Base-by-base conservation (phyloP, 2,329 filamentous ascomycete genomes). In the Endocalyx cinctus region DNA sequence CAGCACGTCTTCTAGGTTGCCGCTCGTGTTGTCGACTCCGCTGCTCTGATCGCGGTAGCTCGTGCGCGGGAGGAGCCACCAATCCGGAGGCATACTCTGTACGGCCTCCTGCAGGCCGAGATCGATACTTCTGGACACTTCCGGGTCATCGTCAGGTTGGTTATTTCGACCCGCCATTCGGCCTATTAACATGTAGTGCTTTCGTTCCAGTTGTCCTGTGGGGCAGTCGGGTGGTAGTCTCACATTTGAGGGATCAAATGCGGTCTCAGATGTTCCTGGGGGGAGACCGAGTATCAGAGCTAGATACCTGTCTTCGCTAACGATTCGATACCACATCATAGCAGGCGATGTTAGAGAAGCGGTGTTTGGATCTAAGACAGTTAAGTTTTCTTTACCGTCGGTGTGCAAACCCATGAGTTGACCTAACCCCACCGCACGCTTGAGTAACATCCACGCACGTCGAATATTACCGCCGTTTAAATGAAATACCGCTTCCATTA, bases 391-490 rank as follows among this genome's bases (percentile, higher is more conserved):
- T 29, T 38, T 32, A n/a, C n/a, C n/a, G n/a, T n/a, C n/a, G n/a
- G n/a, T n/a, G 36, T 69, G 54, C 3, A 70, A 34, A 0, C 59
- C 60, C 51, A 69, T 57, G 18, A 66, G 35, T 41, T 70, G 66
- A 0, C 63, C 66, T 3, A 62, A 37, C 0, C 38, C 42, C 43
- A 67, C 52, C 0, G 64, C 64, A 27, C 62, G 50, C 4, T 64
- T 58, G 14, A 47, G 41, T 1, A 55, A 48, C 6, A 63, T 26
- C 64, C 62, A 69, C 0, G 55, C 52, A 5, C 54, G 52, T 10
- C 63, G 56, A n/a, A 68, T 50, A 31, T 63, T 64, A 0, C 67
- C 65, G 15, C 32, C 17, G 20, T 66, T 61, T 6, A 40, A 39
- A 5, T 67, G 47, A 37, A 54, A 69, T 6, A 58, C 32, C 6